Evolutionary conservation across 179 eudicot genomes (phyloP).

Genomic region (Silene noctiflora): DNA sequence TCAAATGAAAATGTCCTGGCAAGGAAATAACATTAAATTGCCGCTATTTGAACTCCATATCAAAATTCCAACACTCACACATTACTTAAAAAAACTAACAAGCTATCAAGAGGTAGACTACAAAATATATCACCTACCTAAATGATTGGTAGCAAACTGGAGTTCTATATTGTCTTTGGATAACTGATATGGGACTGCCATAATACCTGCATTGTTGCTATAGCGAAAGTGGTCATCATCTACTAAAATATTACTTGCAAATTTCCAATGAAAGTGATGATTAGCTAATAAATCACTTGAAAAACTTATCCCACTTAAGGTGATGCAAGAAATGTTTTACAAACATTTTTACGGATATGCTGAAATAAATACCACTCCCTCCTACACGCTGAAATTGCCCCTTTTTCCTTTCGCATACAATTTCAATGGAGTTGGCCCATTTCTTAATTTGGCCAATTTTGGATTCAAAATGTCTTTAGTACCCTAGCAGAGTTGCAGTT

Average conservation of each 20-base stretch:
- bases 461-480: too few relatives aligned
- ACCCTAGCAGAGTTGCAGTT: too few relatives aligned
- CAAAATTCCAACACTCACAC: background rate
- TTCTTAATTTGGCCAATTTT: too few relatives aligned
- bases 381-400: background rate
- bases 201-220: conserved; percentile 91
- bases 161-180: conserved; percentile 76
- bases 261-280: too few relatives aligned
- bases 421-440: too few relatives aligned
- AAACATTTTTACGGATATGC: background rate
- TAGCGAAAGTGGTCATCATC: conserved; percentile 18
- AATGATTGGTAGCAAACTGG: conserved; percentile 84
- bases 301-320: background rate
- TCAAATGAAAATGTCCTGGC: conserved; percentile 82
- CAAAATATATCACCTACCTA: conserved; percentile 41
- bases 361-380: background rate
- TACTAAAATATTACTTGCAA: too few relatives aligned
- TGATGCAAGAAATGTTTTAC: too few relatives aligned
- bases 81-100: background rate
- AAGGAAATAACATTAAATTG: background rate
- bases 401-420: too few relatives aligned
- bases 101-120: background rate
- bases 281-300: background rate
- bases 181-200: conserved; percentile 53
- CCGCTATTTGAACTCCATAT: background rate